phyloP scores from a whole-genome alignment of 2,329 filamentous ascomycete species.

The Cercospora sp. region DNA sequence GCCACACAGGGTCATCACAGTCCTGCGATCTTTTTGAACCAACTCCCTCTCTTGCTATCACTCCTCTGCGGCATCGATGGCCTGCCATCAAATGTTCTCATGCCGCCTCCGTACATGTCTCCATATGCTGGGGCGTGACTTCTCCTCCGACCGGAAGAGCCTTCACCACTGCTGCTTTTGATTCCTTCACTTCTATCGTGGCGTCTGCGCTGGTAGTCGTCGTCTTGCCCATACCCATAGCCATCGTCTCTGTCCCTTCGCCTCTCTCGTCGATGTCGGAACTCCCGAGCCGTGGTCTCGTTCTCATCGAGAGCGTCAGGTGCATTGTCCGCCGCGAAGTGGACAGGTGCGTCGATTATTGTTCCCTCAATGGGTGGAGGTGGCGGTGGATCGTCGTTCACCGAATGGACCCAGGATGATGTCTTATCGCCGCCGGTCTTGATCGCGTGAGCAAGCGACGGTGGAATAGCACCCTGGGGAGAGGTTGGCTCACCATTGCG shows the following conservation, averaged over 20 bases:
- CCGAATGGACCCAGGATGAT: slow-evolving; percentile 50
- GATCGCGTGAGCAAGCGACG: slow-evolving; percentile 33
- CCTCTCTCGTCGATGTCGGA: slow-evolving; percentile 30
- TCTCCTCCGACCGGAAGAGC: slow-evolving; percentile 29
- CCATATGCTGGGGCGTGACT: slow-evolving; percentile 35
- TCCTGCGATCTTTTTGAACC: slow-evolving; percentile 51
- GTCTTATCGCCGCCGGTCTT: slow-evolving; percentile 49
- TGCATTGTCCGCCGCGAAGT: slow-evolving; percentile 32
- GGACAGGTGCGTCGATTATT: slow-evolving; percentile 46
- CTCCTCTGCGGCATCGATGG: slow-evolving; percentile 37
- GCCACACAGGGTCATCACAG: slow-evolving; percentile 10
- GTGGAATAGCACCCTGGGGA: slow-evolving; percentile 22
- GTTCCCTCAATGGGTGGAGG: slow-evolving; percentile 49
- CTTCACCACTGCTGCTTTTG: slow-evolving; percentile 39
- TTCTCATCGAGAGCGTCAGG: slow-evolving; percentile 32
- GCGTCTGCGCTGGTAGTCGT: slow-evolving; percentile 28
- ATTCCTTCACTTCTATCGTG: slow-evolving; percentile 29
- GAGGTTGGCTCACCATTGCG: slow-evolving; percentile 41
- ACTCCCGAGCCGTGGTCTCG: slow-evolving; percentile 36
- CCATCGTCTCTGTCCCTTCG: slow-evolving; percentile 28
- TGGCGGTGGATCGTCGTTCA: slow-evolving; percentile 49
- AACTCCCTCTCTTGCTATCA: slow-evolving; percentile 44
- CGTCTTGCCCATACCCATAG: slow-evolving; percentile 27
- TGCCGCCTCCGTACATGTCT: slow-evolving; percentile 37
- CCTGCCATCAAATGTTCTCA: slow-evolving; percentile 45